Percentiles rank a stretch among this genome's conserved stretches.
Conservation (phyloP, 2,329 filamentous ascomycete species). For the Pestalotiopsis sp. region DNA sequence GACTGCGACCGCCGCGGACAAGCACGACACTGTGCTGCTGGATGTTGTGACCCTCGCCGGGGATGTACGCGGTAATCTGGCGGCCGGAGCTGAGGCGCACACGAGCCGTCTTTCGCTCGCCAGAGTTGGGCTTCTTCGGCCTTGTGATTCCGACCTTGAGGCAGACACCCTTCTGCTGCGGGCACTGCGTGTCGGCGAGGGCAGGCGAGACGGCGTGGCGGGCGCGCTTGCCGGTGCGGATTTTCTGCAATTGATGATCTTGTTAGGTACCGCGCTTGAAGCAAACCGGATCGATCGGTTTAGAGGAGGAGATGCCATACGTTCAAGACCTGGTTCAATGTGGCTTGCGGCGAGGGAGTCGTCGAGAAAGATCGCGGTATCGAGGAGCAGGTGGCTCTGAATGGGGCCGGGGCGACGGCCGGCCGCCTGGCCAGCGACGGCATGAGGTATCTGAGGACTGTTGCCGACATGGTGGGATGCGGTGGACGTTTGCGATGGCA, state of each 20-base stretch:
- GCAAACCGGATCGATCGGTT: background rate
- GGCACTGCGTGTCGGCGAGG: slow-evolving; percentile 67
- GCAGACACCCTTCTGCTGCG: slow-evolving; percentile 93
- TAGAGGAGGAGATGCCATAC: slow-evolving; percentile 32
- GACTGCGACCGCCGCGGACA: slow-evolving; percentile 87
- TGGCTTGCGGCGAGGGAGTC: slow-evolving; percentile 60
- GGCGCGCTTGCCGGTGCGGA: slow-evolving; percentile 76
- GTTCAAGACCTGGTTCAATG: slow-evolving; percentile 73
- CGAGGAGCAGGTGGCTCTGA: slow-evolving; percentile 17
- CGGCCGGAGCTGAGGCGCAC: slow-evolving; percentile 85
- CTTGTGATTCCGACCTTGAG: slow-evolving; percentile 91
- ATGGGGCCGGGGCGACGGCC: slow-evolving; percentile 28
- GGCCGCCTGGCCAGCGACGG: slow-evolving; percentile 32
- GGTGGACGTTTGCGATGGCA: background rate
- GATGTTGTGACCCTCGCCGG: slow-evolving; percentile 97
- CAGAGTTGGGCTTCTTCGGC: slow-evolving; percentile 99
- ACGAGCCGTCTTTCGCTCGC: slow-evolving; percentile 93
- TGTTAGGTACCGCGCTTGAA: background rate
- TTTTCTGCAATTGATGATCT: slow-evolving; percentile 53
- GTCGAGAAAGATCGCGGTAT: slow-evolving; percentile 53
- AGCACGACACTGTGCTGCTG: slow-evolving; percentile 98
- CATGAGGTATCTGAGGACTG: slow-evolving; percentile 32
- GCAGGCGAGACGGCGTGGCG: slow-evolving; percentile 90
- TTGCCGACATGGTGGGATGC: slow-evolving; percentile 29
- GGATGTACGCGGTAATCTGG: slow-evolving; percentile 91